Evolutionary conservation across 2,329 filamentous ascomycete species (phyloP).

Genomic region (Aspergillus sp.): DNA sequence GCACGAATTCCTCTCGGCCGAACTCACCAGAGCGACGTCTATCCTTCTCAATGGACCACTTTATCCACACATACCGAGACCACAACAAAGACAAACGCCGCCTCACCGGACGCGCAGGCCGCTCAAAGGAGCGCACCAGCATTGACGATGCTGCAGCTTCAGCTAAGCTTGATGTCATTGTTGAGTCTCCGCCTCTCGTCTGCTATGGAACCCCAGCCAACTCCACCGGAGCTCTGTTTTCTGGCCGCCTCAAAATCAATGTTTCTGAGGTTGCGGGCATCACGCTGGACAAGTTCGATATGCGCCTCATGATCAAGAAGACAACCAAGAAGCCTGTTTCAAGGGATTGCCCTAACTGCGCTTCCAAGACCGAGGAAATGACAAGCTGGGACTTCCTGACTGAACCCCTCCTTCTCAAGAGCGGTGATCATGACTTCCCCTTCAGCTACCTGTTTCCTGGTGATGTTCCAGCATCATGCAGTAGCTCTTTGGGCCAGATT

Average conservation of each 20-base stretch:
- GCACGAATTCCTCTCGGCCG: constrained; percentile 28
- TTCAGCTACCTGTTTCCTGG: constrained; percentile 86
- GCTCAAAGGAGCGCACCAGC: constrained; percentile 37
- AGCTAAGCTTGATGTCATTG: constrained; percentile 59
- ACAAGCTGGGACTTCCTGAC: constrained; percentile 77
- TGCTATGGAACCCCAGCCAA: constrained; percentile 73
- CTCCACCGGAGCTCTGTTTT: constrained; percentile 82
- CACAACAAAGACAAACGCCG: constrained; percentile 44
- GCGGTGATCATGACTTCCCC: constrained; percentile 73
- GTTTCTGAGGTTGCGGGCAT: constrained; percentile 64
- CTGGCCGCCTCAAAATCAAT: constrained; percentile 74
- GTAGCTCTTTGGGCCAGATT: constrained; percentile 70
- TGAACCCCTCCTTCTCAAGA: constrained; percentile 43
- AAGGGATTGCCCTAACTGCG: constrained; percentile 75
- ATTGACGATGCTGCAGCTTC: constrained; percentile 37
- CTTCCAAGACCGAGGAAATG: constrained; percentile 69
- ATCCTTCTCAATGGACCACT: constrained; percentile 44
- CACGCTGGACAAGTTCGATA: constrained; percentile 67
- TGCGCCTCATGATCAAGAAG: constrained; percentile 68
- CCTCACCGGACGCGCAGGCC: constrained; percentile 33
- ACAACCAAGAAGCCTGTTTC: constrained; percentile 80
- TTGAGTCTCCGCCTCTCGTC: constrained; percentile 85
- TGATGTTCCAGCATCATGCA: constrained; percentile 78
- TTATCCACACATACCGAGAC: constrained; percentile 44
- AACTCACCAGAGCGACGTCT: constrained; percentile 41